Conservation (phyloP, 225 moss, liverwort and hornwort genomes). For the Pseudoscleropodium purum region DNA sequence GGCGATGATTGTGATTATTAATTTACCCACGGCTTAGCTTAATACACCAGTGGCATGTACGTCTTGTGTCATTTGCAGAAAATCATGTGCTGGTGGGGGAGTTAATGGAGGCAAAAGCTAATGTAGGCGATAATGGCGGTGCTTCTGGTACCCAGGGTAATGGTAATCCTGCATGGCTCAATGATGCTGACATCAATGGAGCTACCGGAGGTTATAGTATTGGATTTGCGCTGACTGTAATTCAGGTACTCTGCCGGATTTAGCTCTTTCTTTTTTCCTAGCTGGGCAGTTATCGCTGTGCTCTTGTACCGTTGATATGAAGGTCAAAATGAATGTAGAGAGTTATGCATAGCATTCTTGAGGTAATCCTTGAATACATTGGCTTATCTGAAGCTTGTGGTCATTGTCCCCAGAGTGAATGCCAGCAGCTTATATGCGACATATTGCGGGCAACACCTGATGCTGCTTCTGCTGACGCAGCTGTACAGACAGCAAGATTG, state of each 20-base stretch:
- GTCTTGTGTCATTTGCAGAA: slow-evolving; percentile 39
- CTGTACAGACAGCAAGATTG: slow-evolving; percentile 93
- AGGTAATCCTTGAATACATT: not conserved
- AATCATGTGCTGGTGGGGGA: slow-evolving; percentile 94
- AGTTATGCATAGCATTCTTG: not conserved
- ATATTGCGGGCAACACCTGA: slow-evolving; percentile 97
- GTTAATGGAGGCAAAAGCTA: slow-evolving; percentile 86
- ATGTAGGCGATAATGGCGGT: slow-evolving; percentile 57
- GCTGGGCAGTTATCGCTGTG: not conserved
- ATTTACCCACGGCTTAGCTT: not conserved
- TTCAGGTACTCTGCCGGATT: slow-evolving; percentile 53
- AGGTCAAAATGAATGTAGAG: not conserved
- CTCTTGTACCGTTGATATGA: not conserved
- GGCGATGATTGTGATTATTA: not conserved
- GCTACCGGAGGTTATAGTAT: slow-evolving; percentile 92
- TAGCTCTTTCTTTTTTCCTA: not conserved
- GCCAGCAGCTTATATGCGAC: slow-evolving; percentile 99
- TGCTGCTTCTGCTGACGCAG: slow-evolving; percentile 97
- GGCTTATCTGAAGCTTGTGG: slow-evolving; percentile 1
- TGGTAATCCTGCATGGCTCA: slow-evolving; percentile 78
- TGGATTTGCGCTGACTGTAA: slow-evolving; percentile 83
- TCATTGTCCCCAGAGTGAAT: slow-evolving; percentile 70
- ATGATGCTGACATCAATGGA: slow-evolving; percentile 79
- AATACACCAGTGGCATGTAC: not conserved
- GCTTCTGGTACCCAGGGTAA: slow-evolving; percentile 59